Evolutionary conservation across 1,284 basidiomycete genomes (phyloP).

Genomic region (Sanghuangporus weigelae): DNA sequence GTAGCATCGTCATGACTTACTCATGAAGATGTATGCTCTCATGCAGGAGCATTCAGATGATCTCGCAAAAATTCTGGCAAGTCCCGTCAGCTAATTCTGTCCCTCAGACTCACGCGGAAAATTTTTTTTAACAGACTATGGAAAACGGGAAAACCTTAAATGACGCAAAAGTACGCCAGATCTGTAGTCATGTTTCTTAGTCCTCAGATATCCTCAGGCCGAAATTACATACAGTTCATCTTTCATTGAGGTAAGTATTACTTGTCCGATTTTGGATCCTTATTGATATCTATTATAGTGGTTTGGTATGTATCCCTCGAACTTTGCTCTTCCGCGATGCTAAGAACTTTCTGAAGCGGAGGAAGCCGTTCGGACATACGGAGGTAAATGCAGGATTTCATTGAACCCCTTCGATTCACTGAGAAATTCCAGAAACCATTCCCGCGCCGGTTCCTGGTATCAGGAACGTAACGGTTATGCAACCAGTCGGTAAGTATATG

Average conservation of each 20-base stretch:
- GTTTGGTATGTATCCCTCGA: slow-evolving; percentile 53
- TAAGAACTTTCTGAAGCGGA: slow-evolving; percentile 48
- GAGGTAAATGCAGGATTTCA: slow-evolving; percentile 39
- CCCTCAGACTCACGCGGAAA: background rate
- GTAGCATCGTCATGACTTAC: slow-evolving; percentile 73
- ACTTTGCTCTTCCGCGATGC: background rate
- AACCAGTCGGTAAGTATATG: slow-evolving; percentile 72
- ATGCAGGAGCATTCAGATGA: slow-evolving; percentile 82
- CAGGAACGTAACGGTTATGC: slow-evolving; percentile 90
- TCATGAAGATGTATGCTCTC: slow-evolving; percentile 67
- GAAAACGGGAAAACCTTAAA: slow-evolving; percentile 90
- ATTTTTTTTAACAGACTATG: slow-evolving; percentile 53
- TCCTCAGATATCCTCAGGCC: slow-evolving; percentile 38
- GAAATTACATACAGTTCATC: slow-evolving; percentile 81
- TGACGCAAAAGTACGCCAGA: slow-evolving; percentile 62
- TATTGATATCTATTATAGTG: slow-evolving; percentile 40
- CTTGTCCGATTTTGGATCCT: background rate
- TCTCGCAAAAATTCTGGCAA: slow-evolving; percentile 71
- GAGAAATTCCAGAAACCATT: slow-evolving; percentile 57
- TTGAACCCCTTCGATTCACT: background rate
- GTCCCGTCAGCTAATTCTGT: slow-evolving; percentile 24
- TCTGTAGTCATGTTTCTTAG: background rate
- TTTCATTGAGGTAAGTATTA: slow-evolving; percentile 68
- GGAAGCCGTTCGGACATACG: slow-evolving; percentile 83
- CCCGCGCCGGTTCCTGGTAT: slow-evolving; percentile 70